Evolutionary conservation across 805 yeast genomes (phyloP), one percentile per base, ranked within the genome.

Genomic region (Metschnikowia arizonensis): DNA sequence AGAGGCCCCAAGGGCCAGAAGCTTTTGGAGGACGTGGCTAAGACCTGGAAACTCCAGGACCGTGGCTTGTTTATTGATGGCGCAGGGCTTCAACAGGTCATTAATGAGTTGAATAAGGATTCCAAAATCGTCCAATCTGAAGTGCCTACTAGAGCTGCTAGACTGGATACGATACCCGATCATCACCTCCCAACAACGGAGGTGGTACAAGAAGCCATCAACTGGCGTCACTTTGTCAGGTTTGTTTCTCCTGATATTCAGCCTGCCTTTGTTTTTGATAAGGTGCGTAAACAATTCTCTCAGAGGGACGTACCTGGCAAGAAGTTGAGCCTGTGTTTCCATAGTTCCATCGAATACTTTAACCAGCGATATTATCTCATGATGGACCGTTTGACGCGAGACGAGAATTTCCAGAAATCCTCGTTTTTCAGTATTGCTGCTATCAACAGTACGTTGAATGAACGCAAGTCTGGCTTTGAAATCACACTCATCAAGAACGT

Each of bases 21-120:
- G 42, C 77, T 81, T 53, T 60, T 91, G 19, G 98, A 93, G 57
- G 83, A 81, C 7, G 74, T 91, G 14, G 97, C 95, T 2, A 71
- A 76, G 31, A 55, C 78, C 3, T 91, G 98, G 98, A 89, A 88
- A 56, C 85, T 80, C 38, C 96, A 89, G 58, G 96, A 88, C 45
- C 72, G 91, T 35, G 97, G 97, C 0, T 58, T 89, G 6, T 91
- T 91, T 54, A 72, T 91, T 2, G 96, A 88, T 56, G 88, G 90
- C 2, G 79, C 75, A 2, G 84, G 87, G 3, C 73, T 89, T 12
- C 62, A 66, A 1, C 77, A 76, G 30, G 81, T 91, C 2, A 69
- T 90, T 12, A 74, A 74, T 40, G 96, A 89, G 52, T 47, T 69
- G 47, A 56, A 50, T 31, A 58, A 54, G 26, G 60, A 56, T 23